Conservation (phyloP, 2,329 filamentous ascomycete species). For the Paecilomyces formosus region DNA sequence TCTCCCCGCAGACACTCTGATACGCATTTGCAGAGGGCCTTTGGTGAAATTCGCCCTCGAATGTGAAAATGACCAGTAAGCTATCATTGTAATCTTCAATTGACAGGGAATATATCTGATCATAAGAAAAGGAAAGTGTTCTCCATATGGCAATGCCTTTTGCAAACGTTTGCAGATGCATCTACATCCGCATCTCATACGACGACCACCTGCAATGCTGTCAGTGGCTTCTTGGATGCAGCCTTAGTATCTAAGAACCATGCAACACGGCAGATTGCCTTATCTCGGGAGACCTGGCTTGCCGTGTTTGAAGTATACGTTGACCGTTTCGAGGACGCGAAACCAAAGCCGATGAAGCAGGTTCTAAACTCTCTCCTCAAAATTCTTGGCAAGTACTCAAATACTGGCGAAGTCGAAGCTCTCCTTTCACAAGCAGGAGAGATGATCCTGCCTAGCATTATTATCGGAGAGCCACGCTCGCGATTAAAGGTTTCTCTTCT, state of each 20-base stretch:
- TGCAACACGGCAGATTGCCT: constrained; percentile 23
- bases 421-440: constrained; percentile 18
- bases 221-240: constrained; percentile 37
- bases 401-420: constrained; percentile 11
- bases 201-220: constrained; percentile 36
- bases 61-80: constrained; percentile 27
- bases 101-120: constrained; percentile 1
- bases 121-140: constrained; percentile 19
- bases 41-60: constrained; percentile 24
- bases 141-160: constrained; percentile 31
- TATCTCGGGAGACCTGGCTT: constrained; percentile 30
- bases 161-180: constrained; percentile 32
- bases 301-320: constrained; percentile 33
- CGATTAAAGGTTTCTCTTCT: constrained; percentile 29
- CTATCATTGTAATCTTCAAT: background rate
- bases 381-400: constrained; percentile 22
- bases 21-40: constrained; percentile 26
- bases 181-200: constrained; percentile 33
- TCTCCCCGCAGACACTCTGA: constrained; percentile 25
- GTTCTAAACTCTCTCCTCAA: constrained; percentile 33
- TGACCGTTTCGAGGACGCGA: constrained; percentile 34
- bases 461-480: constrained; percentile 32
- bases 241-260: constrained; percentile 22
- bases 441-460: constrained; percentile 26
- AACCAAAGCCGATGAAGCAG: constrained; percentile 39